Evolutionary conservation across 2,329 filamentous ascomycete species (phyloP), one percentile per base, ranked within the genome.

Genomic region (Fusarium brachygibbosum): DNA sequence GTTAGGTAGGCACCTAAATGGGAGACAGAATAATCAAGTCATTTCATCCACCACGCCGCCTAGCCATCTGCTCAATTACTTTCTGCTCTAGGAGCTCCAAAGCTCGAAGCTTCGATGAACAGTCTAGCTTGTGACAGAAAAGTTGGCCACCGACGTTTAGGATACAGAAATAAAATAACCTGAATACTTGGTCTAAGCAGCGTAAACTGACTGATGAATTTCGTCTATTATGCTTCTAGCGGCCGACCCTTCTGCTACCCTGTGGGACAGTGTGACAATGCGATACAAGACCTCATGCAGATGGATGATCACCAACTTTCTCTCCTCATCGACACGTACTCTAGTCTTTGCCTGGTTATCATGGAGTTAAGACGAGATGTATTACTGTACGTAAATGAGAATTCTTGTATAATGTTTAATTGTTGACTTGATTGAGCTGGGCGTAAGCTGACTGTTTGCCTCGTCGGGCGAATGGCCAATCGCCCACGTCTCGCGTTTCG

Each of bases 371-470:
- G 8, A 13, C 11, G 5, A 23, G 19, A 17, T n/a, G 13, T 7
- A 29, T 50, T 38, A 50, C n/a, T n/a, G n/a, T n/a, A n/a, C 32
- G 38, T 38, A 35, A n/a, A 38, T 14, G 17, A 19, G 35, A 29
- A 19, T 19, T 16, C 25, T 37, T n/a, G 7, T n/a, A n/a, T 37
- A 17, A 9, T 16, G 16, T 37, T 37, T 5, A 37, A 44, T 28
- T 9, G 17, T 28, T 28, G 10, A 31, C 13, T 12, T 23, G 17
- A 16, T 17, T 28, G 21, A 25, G 10, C 16, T 25, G 31, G 13
- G 6, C 6, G 31, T 61, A 61, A 60, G 58, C 55, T 52, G 21
- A 61, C 44, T 45, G 1, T 29, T 19, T 13, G 25, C 12, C 17
- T 5, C 4, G 41, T 16, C 4, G 16, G 21, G 17, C 23, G 16